Evolutionary conservation across 306 rosid species (phyloP).

Genomic region (Lathyrus tuberosus): DNA sequence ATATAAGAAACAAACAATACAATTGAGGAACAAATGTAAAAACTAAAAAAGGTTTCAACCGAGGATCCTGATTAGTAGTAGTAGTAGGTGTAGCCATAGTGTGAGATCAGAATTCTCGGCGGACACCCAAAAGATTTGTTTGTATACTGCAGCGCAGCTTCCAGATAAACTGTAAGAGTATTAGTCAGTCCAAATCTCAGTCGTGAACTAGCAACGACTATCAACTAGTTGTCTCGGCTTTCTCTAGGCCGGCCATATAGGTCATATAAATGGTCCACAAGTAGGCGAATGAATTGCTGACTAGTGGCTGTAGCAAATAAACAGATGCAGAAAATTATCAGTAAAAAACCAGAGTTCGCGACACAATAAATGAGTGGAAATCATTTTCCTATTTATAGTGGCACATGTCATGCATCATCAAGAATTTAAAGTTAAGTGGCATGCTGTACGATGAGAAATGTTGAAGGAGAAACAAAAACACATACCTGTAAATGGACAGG

Average conservation of each 20-base stretch:
- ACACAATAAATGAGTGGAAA: not conserved
- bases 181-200: slow-evolving; percentile 25
- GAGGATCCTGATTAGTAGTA: slow-evolving; percentile 27
- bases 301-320: slow-evolving; percentile 70
- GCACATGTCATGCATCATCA: not conserved
- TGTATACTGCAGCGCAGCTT: slow-evolving; percentile 39
- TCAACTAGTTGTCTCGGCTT: slow-evolving; percentile 53
- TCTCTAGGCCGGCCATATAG: slow-evolving; percentile 86
- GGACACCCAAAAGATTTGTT: slow-evolving; percentile 15
- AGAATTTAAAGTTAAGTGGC: too few species aligned
- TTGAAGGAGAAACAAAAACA: slow-evolving; percentile 9
- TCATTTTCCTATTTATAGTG: slow-evolving; percentile 4
- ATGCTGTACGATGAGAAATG: slow-evolving; percentile 15
- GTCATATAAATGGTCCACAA: slow-evolving; percentile 93
- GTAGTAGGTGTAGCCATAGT: slow-evolving; percentile 23
- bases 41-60: slow-evolving; percentile 23
- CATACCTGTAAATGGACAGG: slow-evolving; percentile 95
- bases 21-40: not conserved
- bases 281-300: slow-evolving; percentile 91
- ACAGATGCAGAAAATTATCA: slow-evolving; percentile 35
- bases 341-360: slow-evolving; percentile 12
- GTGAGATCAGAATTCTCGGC: slow-evolving; percentile 30
- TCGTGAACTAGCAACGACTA: slow-evolving; percentile 20
- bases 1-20: slow-evolving; percentile 26
- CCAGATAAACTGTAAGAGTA: slow-evolving; percentile 25